Conservation (phyloP, 371 early-diverging fungal species). For the Blyttiomyces sp. region DNA sequence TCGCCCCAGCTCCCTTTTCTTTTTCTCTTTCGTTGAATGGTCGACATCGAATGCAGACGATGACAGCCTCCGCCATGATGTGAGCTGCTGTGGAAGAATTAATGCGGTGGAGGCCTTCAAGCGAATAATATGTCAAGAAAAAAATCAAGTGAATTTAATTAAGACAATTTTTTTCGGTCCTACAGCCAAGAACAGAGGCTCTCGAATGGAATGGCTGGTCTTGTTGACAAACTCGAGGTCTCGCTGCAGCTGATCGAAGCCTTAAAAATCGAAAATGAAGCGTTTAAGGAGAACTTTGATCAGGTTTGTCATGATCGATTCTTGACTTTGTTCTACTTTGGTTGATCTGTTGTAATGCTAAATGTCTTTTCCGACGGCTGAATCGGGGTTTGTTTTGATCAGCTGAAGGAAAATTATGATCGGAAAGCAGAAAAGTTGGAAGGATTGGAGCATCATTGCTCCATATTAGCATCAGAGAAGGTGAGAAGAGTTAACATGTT, state of each 20-base stretch:
- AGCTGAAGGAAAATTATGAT: slow-evolving; percentile 18
- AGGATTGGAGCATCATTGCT: neutral
- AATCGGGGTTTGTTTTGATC: neutral
- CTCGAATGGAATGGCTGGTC: slow-evolving; percentile 3
- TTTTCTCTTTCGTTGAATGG: slow-evolving; percentile 55
- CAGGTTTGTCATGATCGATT: slow-evolving; percentile 19
- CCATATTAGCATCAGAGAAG: slow-evolving; percentile 11
- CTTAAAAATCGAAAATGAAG: slow-evolving; percentile 43
- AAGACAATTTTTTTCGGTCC: no score
- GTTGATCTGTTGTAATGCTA: neutral
- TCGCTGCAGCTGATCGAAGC: slow-evolving; percentile 43
- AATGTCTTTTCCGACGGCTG: neutral
- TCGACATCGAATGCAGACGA: slow-evolving; percentile 52
- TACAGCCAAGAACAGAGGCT: no score
- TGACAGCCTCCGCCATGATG: slow-evolving; percentile 35
- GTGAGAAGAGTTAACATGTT: neutral
- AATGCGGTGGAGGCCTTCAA: neutral
- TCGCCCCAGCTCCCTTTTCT: slow-evolving; percentile 41
- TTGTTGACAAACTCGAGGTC: slow-evolving; percentile 40
- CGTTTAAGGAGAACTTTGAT: slow-evolving; percentile 40
- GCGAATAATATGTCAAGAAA: no score
- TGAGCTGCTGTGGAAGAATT: neutral
- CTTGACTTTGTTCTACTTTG: neutral
- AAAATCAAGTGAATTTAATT: no score
- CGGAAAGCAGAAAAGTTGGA: slow-evolving; percentile 6